A percentile compares a stretch with the other conserved stretches of the same genome.
These are phyloP conservation scores for Mariannaea sp. DNA, from an alignment of 2,329 filamentous ascomycete species.

Conservation along the genomic window DNA sequence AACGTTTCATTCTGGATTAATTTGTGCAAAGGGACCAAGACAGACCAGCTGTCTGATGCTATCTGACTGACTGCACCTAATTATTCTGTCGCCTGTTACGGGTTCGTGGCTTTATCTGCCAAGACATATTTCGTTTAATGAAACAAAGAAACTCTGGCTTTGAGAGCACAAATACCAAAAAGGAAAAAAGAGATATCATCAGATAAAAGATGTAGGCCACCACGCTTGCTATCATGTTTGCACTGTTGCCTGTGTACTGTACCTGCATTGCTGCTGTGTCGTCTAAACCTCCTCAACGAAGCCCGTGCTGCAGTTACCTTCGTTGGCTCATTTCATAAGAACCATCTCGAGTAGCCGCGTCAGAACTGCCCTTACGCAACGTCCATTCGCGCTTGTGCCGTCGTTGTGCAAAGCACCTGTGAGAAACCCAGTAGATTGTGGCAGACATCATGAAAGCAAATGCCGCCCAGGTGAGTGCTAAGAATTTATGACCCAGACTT, in stretches of 20 bases:
- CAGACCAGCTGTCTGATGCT: background rate
- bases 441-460: slow-evolving; percentile 50
- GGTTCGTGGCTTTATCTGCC: background rate
- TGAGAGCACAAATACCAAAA: background rate
- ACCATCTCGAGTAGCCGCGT: background rate
- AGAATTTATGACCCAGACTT: slow-evolving; percentile 49
- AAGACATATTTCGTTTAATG: background rate
- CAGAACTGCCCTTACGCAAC: slow-evolving; percentile 31
- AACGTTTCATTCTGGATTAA: background rate
- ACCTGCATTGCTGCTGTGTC: slow-evolving; percentile 8
- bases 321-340: background rate
- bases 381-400: slow-evolving; percentile 36
- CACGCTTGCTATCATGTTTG: background rate
- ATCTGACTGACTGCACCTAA: background rate
- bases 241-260: background rate
- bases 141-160: background rate
- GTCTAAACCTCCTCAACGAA: background rate
- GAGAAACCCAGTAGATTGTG: slow-evolving; percentile 48
- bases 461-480: slow-evolving; percentile 53
- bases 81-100: background rate
- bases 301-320: background rate
- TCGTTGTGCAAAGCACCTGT: slow-evolving; percentile 40
- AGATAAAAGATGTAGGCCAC: background rate
- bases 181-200: background rate
- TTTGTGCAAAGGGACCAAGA: background rate